These are phyloP conservation scores for Ascochyta viciae-villosae DNA, from an alignment of 2,329 filamentous ascomycete genomes.

Conservation along the genomic window DNA sequence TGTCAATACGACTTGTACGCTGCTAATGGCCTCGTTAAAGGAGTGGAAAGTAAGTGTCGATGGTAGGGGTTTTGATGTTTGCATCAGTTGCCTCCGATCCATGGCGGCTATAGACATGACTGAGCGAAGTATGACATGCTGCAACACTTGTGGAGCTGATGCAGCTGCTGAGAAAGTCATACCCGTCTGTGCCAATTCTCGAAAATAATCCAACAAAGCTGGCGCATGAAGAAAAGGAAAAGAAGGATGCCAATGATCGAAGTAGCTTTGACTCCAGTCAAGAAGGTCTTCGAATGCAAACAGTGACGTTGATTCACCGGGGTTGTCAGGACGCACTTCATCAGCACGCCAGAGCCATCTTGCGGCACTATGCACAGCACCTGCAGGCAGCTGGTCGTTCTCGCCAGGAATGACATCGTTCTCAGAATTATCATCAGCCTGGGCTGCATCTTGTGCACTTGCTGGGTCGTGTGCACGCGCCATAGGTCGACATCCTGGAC, in stretches of 20 bases:
- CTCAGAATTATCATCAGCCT: slow-evolving; percentile 4
- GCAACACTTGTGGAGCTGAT: slow-evolving; percentile 12
- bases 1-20: slow-evolving; percentile 23
- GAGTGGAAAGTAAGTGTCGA: slow-evolving; percentile 26
- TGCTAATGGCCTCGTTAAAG: slow-evolving; percentile 31
- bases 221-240: slow-evolving; percentile 36
- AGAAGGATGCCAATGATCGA: slow-evolving; percentile 37
- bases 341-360: slow-evolving; percentile 30
- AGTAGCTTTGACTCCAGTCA: slow-evolving; percentile 37
- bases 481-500: slow-evolving; percentile 18
- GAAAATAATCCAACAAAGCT: slow-evolving; percentile 29
- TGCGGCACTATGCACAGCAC: slow-evolving; percentile 27
- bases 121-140: slow-evolving; percentile 31
- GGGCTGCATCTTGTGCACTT: neutral
- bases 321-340: slow-evolving; percentile 19
- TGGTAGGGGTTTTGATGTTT: slow-evolving; percentile 16
- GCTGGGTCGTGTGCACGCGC: slow-evolving; percentile 12
- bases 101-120: slow-evolving; percentile 32
- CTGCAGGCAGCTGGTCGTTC: slow-evolving; percentile 29
- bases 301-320: slow-evolving; percentile 1
- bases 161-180: neutral
- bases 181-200: neutral
- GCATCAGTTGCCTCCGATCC: slow-evolving; percentile 29
- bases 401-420: slow-evolving; percentile 29
- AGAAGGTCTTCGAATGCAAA: slow-evolving; percentile 31